A percentile compares a stretch with the other conserved stretches of the same genome.
These are phyloP conservation scores for Psidium guajava DNA, from an alignment of 345 rosid genomes.

Conservation along the genomic window DNA sequence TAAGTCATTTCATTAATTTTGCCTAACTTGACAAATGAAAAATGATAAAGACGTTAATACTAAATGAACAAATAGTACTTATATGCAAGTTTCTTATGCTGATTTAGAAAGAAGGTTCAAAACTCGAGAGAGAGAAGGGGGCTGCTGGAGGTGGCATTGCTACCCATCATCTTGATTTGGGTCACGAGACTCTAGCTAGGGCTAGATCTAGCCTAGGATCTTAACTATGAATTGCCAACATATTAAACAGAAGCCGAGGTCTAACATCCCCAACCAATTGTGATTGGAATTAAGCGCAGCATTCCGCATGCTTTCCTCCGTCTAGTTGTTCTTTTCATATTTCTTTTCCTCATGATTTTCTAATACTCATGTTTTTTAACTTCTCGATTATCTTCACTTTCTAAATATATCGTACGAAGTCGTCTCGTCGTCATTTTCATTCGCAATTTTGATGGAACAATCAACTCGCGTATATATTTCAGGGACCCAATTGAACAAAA, in stretches of 20 bases:
- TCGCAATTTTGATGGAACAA: background rate
- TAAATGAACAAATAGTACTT: background rate
- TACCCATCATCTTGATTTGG: no score
- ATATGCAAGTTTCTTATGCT: rapidly evolving
- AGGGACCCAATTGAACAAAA: rapidly evolving
- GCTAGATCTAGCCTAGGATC: background rate
- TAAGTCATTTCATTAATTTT: no score
- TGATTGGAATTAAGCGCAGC: background rate
- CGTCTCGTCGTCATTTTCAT: rapidly evolving
- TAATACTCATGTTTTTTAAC: background rate
- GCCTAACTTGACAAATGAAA: no score
- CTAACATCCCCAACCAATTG: background rate
- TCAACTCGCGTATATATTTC: rapidly evolving
- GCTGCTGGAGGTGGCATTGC: no score
- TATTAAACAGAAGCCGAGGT: rapidly evolving
- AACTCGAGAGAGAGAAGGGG: no score
- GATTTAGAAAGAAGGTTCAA: no score
- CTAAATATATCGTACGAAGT: rapidly evolving
- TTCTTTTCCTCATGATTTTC: background rate
- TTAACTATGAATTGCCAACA: background rate
- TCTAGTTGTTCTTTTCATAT: rapidly evolving
- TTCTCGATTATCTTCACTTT: background rate
- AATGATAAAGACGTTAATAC: background rate
- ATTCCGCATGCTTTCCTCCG: rapidly evolving
- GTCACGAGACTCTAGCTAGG: background rate